phyloP scores from a whole-genome alignment of 352 stramenopile species.

The Phytophthora lateralis region DNA sequence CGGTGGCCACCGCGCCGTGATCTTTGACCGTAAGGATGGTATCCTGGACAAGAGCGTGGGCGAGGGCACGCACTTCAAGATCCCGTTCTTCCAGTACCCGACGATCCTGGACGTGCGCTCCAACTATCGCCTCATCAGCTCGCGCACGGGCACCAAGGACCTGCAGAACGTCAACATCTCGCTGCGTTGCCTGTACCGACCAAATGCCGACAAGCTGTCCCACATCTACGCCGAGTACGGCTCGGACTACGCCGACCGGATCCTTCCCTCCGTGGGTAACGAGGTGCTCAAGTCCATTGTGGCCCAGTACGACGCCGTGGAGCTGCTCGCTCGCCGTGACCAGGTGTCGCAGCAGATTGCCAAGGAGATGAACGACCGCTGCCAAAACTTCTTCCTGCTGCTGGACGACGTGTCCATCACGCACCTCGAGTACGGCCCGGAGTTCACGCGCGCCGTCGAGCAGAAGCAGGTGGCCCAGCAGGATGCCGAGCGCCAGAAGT shows the following conservation, averaged over 20 bases:
- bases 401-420: constrained; percentile 99
- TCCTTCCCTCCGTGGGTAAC: constrained; percentile 99
- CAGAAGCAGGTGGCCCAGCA: constrained; percentile 99
- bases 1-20: constrained; percentile 97
- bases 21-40: constrained; percentile 99
- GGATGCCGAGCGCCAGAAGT: constrained; percentile 99
- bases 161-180: constrained; percentile 99
- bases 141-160: constrained; percentile 98
- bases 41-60: constrained; percentile 95
- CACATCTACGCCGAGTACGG: constrained; percentile 98
- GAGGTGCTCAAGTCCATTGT: constrained; percentile 95
- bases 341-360: constrained; percentile 98
- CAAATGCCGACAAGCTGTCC: constrained; percentile 94
- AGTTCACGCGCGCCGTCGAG: constrained; percentile 99
- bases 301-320: constrained; percentile 99
- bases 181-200: constrained; percentile 95
- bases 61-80: constrained; percentile 99
- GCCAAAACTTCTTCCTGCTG: constrained; percentile 97
- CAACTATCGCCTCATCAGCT: constrained; percentile 97
- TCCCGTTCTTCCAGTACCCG: constrained; percentile 98
- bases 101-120: constrained; percentile 99
- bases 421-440: constrained; percentile 98
- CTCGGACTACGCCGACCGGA: constrained; percentile 98
- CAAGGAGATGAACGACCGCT: constrained; percentile 96
- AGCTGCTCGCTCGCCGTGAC: constrained; percentile 98